Percentiles rank a stretch among this genome's conserved stretches.
Evolutionary conservation across 1,139 yeast genomes (phyloP).

Genomic region (Arxiozyma bovina): DNA sequence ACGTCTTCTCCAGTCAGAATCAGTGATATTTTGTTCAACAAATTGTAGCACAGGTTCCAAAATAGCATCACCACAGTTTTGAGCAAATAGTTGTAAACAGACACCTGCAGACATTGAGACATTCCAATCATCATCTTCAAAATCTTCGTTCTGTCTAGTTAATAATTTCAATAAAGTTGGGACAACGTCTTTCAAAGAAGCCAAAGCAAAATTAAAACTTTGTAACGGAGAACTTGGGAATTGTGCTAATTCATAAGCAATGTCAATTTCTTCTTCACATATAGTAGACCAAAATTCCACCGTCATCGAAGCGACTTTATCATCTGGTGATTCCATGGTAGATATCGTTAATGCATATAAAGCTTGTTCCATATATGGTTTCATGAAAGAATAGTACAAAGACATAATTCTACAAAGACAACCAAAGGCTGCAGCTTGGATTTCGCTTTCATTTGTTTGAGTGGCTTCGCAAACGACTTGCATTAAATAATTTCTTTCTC

Average conservation of each 20-base stretch:
- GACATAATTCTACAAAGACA: constrained; percentile 91
- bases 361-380: constrained; percentile 95
- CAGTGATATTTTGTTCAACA: constrained; percentile 63
- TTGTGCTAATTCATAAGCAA: constrained; percentile 60
- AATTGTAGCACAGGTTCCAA: constrained; percentile 77
- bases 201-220: constrained; percentile 66
- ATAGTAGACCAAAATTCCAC: constrained; percentile 98
- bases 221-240: constrained; percentile 38
- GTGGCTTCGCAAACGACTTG: constrained; percentile 98
- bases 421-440: constrained; percentile 93
- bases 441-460: constrained; percentile 69
- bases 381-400: constrained; percentile 80
- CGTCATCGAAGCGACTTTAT: constrained; percentile 94
- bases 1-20: constrained; percentile 70
- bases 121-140: constrained; percentile 91
- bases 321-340: constrained; percentile 74
- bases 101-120: constrained; percentile 99
- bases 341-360: constrained; percentile 79
- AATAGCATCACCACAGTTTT: constrained; percentile 75
- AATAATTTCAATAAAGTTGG: constrained; percentile 76
- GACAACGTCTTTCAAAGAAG: constrained; percentile 74
- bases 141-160: constrained; percentile 84
- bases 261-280: constrained; percentile 90
- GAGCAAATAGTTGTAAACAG: constrained; percentile 88
- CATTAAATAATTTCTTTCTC: constrained; percentile 94